Conservation (phyloP, 2,329 filamentous ascomycete species). For the Beauveria bassiana region DNA sequence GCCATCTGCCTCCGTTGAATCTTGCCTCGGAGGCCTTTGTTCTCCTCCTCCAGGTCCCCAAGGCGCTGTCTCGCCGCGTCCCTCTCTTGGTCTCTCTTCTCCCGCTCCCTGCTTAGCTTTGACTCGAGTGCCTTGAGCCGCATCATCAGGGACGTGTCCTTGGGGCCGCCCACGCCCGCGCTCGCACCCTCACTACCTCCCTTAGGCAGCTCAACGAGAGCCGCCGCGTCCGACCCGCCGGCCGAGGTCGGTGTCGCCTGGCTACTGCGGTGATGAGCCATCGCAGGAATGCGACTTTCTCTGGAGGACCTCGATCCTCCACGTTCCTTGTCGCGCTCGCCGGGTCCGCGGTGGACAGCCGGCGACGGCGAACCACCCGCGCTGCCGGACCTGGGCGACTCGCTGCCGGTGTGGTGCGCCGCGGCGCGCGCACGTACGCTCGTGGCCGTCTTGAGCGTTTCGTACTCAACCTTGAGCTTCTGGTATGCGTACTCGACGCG, state of each 20-base stretch:
- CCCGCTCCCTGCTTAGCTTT: slow-evolving; percentile 81
- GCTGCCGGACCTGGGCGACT: slow-evolving; percentile 29
- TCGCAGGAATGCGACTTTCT: slow-evolving; percentile 18
- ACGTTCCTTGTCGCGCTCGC: slow-evolving; percentile 39
- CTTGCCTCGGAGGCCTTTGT: slow-evolving; percentile 55
- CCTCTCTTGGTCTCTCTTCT: slow-evolving; percentile 77
- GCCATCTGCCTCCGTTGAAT: slow-evolving; percentile 10
- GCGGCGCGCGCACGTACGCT: slow-evolving; percentile 48
- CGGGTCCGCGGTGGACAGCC: slow-evolving; percentile 42
- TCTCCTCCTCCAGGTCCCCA: slow-evolving; percentile 67
- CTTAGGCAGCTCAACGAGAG: slow-evolving; percentile 15
- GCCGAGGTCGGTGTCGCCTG: slow-evolving; percentile 15
- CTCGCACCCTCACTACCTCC: slow-evolving; percentile 4
- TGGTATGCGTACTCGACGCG: slow-evolving; percentile 55
- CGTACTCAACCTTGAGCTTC: slow-evolving; percentile 56
- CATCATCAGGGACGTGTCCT: slow-evolving; percentile 75
- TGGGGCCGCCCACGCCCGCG: slow-evolving; percentile 18
- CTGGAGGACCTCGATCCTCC: slow-evolving; percentile 17
- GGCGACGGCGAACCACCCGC: slow-evolving; percentile 44
- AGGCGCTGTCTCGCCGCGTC: slow-evolving; percentile 73
- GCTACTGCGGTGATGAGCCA: slow-evolving; percentile 14
- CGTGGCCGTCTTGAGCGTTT: slow-evolving; percentile 59
- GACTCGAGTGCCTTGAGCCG: slow-evolving; percentile 80
- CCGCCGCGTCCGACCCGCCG: background rate
- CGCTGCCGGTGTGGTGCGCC: slow-evolving; percentile 10